Evolutionary conservation across 2,329 filamentous ascomycete genomes (phyloP).

Genomic region (Pestalotiopsis sp.): DNA sequence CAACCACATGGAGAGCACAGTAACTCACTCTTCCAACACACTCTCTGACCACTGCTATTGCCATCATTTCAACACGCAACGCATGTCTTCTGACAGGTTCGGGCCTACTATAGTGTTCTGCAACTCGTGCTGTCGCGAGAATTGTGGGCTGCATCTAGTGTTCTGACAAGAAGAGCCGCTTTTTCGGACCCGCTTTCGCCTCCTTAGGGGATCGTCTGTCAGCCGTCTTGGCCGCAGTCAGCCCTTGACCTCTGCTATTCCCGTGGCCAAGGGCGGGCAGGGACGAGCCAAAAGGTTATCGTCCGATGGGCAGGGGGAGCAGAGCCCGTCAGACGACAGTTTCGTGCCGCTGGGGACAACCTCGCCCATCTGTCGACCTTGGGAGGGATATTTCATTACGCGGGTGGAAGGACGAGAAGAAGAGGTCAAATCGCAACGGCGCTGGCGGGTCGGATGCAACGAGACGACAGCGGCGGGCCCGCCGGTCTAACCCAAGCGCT

Average conservation of each 20-base stretch:
- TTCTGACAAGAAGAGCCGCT: constrained; percentile 2
- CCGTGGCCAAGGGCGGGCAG: not conserved
- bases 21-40: not conserved
- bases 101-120: constrained; percentile 5
- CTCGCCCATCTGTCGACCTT: not conserved
- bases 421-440: not conserved
- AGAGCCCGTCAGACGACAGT: constrained; percentile 2
- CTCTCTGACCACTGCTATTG: not conserved
- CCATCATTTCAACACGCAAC: not conserved
- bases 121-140: constrained; percentile 6
- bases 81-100: not conserved
- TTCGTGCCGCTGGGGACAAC: constrained; percentile 1
- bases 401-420: too few relatives aligned
- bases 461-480: not conserved
- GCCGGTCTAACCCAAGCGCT: not conserved
- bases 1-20: not conserved
- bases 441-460: not conserved
- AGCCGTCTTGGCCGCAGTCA: not conserved
- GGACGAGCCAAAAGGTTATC: not conserved
- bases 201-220: constrained; percentile 1
- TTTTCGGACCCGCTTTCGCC: constrained; percentile 2
- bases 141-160: not conserved
- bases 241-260: constrained; percentile 3
- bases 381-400: too few relatives aligned
- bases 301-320: not conserved